Conservation (phyloP, 208 protist genomes). For the Kentomonas sorsogonicus region DNA sequence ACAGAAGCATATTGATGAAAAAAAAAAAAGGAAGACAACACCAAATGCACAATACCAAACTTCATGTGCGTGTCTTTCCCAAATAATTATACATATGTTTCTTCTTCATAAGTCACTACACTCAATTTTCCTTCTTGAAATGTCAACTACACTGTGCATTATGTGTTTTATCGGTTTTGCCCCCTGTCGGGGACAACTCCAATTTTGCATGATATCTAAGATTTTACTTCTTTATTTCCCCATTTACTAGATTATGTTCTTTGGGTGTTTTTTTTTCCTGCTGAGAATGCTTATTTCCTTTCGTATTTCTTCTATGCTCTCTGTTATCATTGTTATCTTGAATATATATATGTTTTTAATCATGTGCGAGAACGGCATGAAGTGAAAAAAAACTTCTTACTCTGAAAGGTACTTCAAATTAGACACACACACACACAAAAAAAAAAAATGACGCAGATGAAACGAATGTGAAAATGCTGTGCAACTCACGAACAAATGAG, state of each 20-base stretch:
- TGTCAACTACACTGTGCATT: too few species aligned
- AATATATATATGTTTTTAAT: neutral
- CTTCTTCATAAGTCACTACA: too few species aligned
- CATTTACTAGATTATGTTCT: neutral
- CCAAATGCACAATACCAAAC: neutral
- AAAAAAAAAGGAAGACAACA: neutral
- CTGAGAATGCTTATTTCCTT: neutral
- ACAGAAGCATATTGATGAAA: neutral
- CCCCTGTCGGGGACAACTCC: neutral
- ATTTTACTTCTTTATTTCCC: neutral
- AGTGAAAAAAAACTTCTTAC: too few species aligned
- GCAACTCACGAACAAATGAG: too few species aligned
- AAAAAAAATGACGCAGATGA: too few species aligned
- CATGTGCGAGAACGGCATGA: neutral
- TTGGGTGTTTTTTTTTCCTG: slow-evolving; percentile 12
- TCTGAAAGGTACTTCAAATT: too few species aligned
- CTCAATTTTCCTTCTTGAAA: slow-evolving; percentile 1
- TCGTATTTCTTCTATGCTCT: slow-evolving; percentile 12
- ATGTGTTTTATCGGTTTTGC: too few species aligned
- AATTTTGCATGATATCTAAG: neutral
- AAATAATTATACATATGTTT: neutral
- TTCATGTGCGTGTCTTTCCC: neutral
- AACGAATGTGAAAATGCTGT: too few species aligned
- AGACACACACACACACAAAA: too few species aligned
- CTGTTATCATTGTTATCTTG: neutral